phyloP scores from a whole-genome alignment of 192 early-diverging fungal genomes.

The Backusella psychrophila region DNA sequence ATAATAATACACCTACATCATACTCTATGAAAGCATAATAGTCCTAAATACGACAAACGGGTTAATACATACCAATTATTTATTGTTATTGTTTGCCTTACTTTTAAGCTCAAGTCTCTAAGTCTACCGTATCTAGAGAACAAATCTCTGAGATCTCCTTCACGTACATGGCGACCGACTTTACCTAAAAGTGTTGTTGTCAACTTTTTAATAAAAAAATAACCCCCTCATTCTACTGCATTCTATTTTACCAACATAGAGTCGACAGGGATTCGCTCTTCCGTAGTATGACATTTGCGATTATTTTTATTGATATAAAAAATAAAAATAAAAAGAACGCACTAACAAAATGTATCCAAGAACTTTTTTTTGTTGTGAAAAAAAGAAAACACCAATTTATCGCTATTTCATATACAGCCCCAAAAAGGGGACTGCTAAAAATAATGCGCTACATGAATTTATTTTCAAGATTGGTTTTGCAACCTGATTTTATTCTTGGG shows the following conservation, averaged over 20 bases:
- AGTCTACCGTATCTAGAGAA: slow-evolving; percentile 25
- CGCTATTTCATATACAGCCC: too few species aligned
- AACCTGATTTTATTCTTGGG: too few species aligned
- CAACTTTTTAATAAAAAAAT: not conserved
- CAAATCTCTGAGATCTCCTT: slow-evolving; percentile 29
- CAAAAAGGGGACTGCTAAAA: too few species aligned
- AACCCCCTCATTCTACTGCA: not conserved
- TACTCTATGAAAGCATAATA: slow-evolving; percentile 34
- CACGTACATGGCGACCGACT: slow-evolving; percentile 24
- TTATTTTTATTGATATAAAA: not conserved
- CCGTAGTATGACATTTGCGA: not conserved
- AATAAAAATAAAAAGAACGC: too few species aligned
- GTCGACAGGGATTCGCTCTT: slow-evolving; percentile 16
- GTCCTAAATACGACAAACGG: slow-evolving; percentile 9
- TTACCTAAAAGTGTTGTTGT: not conserved
- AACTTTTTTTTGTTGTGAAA: too few species aligned
- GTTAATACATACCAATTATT: not conserved
- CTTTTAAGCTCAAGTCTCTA: slow-evolving; percentile 22
- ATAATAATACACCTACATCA: slow-evolving; percentile 21
- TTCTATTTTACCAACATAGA: slow-evolving; percentile 27
- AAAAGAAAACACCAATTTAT: too few species aligned
- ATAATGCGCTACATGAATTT: too few species aligned
- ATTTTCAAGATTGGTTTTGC: too few species aligned
- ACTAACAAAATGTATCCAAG: too few species aligned
- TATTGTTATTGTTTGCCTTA: not conserved